phyloP scores from a whole-genome alignment of 31 red algal species.

The Endocladia muricata region DNA sequence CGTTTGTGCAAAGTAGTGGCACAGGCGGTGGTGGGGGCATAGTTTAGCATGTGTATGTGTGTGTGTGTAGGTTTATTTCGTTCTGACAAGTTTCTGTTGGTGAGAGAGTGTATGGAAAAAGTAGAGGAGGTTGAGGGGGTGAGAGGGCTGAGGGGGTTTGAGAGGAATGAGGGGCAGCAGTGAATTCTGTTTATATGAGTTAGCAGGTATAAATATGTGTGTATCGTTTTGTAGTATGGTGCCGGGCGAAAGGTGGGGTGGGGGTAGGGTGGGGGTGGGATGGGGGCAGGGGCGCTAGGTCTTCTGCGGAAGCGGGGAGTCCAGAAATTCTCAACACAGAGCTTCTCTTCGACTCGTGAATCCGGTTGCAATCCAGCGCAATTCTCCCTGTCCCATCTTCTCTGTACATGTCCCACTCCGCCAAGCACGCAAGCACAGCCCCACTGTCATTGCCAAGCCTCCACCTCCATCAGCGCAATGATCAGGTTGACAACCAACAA shows the following conservation, averaged over 20 bases:
- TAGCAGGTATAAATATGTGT: too few relatives aligned
- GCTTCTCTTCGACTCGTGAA: not conserved
- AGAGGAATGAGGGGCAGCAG: too few relatives aligned
- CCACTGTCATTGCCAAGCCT: not conserved
- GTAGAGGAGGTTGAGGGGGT: not conserved
- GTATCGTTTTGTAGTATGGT: too few relatives aligned
- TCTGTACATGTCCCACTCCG: not conserved
- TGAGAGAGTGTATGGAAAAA: not conserved
- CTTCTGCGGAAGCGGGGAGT: too few relatives aligned
- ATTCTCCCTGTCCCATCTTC: not conserved
- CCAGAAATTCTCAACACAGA: too few relatives aligned
- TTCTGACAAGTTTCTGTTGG: not conserved
- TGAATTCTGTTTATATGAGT: too few relatives aligned
- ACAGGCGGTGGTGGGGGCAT: not conserved
- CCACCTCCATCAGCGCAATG: slow-evolving; percentile 21
- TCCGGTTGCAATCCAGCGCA: not conserved
- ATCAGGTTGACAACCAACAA: slow-evolving; percentile 44
- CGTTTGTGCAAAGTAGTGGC: slow-evolving; percentile 32
- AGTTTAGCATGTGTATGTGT: too few relatives aligned
- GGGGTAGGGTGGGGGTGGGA: too few relatives aligned
- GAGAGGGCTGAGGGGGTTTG: too few relatives aligned
- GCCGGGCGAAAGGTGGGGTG: too few relatives aligned
- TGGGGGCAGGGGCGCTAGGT: too few relatives aligned
- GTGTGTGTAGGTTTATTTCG: not conserved
- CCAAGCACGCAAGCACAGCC: not conserved